Evolutionary conservation across 352 stramenopile genomes (phyloP).

Genomic region (Pythium rishiriense): DNA sequence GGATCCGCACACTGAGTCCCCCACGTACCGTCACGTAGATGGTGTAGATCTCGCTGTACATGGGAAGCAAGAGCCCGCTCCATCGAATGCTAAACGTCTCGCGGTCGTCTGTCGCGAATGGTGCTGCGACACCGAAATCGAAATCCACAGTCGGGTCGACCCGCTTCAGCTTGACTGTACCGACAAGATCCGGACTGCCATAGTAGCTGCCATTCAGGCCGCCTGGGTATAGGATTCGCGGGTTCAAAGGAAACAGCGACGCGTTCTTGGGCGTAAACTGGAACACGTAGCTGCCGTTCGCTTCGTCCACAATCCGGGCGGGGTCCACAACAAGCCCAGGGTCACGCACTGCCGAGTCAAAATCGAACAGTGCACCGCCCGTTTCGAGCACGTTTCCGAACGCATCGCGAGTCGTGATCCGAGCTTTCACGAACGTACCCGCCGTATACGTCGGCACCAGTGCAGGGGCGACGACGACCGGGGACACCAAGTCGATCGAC

Average conservation of each 20-base stretch:
- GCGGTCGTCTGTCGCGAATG: constrained; percentile 36
- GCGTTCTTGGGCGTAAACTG: constrained; percentile 23
- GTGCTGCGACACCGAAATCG: constrained; percentile 45
- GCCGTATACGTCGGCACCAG: constrained; percentile 34
- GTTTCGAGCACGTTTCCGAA: constrained; percentile 55
- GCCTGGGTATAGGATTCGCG: constrained; percentile 42
- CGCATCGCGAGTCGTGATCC: constrained; percentile 46
- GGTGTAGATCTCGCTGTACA: constrained; percentile 58
- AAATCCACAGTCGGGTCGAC: constrained; percentile 45
- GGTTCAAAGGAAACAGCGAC: not conserved
- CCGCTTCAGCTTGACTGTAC: constrained; percentile 31
- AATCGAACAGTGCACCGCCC: constrained; percentile 49
- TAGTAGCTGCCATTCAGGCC: constrained; percentile 65
- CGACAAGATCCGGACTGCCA: constrained; percentile 29
- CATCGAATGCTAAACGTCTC: constrained; percentile 61
- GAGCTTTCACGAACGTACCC: constrained; percentile 35
- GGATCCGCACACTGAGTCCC: constrained; percentile 35
- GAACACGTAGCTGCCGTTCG: constrained; percentile 27
- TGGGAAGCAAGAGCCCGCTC: constrained; percentile 48
- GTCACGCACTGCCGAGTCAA: constrained; percentile 28
- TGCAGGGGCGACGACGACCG: constrained; percentile 21
- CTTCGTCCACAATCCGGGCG: constrained; percentile 40
- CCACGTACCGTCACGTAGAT: constrained; percentile 46
- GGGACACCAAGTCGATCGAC: constrained; percentile 49
- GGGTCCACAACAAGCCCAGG: constrained; percentile 33